phyloP scores from a whole-genome alignment of 768 basidiomycete genomes.

The Steccherinum ochraceum region DNA sequence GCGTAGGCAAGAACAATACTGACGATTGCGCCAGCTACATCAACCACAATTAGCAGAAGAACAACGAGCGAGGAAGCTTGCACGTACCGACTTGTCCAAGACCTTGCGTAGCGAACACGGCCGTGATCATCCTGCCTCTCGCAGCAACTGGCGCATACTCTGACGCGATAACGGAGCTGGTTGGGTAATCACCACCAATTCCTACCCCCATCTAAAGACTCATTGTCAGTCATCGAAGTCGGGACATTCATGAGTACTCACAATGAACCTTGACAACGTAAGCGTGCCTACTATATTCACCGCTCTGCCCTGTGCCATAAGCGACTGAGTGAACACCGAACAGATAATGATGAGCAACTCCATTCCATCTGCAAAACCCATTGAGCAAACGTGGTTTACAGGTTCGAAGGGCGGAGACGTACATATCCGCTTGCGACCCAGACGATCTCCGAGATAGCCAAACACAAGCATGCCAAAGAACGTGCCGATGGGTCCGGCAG shows the following conservation, averaged over 20 bases:
- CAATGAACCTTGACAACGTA: conserved; percentile 79
- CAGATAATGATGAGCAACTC: conserved; percentile 81
- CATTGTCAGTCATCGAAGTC: background rate
- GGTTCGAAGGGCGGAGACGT: conserved; percentile 22
- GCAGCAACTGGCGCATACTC: conserved; percentile 77
- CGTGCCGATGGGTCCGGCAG: conserved; percentile 71
- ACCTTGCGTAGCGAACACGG: conserved; percentile 81
- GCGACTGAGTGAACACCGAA: conserved; percentile 72
- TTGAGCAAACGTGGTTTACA: background rate
- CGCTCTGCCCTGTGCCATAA: conserved; percentile 61
- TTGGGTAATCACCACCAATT: conserved; percentile 86
- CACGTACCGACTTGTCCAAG: conserved; percentile 76
- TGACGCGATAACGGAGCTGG: conserved; percentile 81
- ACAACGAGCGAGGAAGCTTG: background rate
- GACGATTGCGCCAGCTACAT: conserved; percentile 56
- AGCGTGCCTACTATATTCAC: conserved; percentile 71
- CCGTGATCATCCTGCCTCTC: conserved; percentile 85
- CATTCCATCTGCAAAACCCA: conserved; percentile 45
- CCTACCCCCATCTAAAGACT: conserved; percentile 61
- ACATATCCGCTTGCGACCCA: conserved; percentile 82
- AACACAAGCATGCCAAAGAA: conserved; percentile 72
- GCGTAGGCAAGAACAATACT: conserved; percentile 68
- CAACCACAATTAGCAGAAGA: background rate
- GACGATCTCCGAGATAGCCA: conserved; percentile 71
- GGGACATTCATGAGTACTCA: conserved; percentile 32